Base-by-base conservation (phyloP, 495 filamentous ascomycete species). In the Hyphodiscus hymeniophilus region DNA sequence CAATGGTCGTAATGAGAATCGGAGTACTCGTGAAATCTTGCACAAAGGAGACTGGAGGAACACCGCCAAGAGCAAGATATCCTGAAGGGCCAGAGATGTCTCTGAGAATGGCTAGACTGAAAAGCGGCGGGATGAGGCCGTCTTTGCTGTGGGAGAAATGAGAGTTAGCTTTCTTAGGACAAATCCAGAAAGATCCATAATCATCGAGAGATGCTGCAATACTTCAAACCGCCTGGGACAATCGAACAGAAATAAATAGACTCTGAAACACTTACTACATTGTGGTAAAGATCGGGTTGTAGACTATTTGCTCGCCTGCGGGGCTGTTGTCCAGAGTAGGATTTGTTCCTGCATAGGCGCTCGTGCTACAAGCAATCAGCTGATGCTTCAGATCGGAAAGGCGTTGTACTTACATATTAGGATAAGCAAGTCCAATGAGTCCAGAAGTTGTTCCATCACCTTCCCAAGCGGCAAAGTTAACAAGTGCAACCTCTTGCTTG, bases 361-460 rank as follows among this genome's bases (percentile, higher is more conserved):
- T 48, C 10, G 55, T 58, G 10, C 54, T 56, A 35, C 11, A 10
- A 11, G 17, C 13, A 2, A 33, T 45, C 30, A 47, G 32, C 24
- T 23, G 26, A 20, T 13, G 2, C 7, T 26, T 26, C 15, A 13
- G n/a, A 42, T 30, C n/a, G 16, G 33, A 50, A 26, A n/a, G 20
- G 13, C 13, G 1, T 7, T 10, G 18, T 12, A 18, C 49, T 52
- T 33, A 57, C 55, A 55, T 12, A 42, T 33, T 11, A 3, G 78
- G 79, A 48, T 79, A 85, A 0, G 69, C 77, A 18, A 87, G 66
- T 2, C 82, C 81, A 7, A 85, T 60, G 15, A 85, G 50, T 3
- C 82, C 82, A 52, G 66, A 71, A 7, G 70, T 72, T 2, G 57
- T 45, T 24, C 67, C 71, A 47, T 74, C 69, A 7, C 75, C 75